phyloP scores from a whole-genome alignment of 179 eudicot species.

The Carnegiea gigantea region DNA sequence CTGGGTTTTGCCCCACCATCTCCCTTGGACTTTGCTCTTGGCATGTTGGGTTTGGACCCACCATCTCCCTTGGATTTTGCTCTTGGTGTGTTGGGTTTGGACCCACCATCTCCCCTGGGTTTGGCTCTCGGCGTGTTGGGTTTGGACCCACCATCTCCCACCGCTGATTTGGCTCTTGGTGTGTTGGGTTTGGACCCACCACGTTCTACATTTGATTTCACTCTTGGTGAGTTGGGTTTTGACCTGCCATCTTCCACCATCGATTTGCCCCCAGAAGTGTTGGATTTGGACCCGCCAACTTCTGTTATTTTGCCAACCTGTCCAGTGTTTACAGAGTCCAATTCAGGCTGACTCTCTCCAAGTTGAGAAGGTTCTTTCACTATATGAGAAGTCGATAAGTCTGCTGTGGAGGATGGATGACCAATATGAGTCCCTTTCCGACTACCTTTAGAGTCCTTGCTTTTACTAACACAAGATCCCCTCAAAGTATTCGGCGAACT shows the following conservation, averaged over 20 bases:
- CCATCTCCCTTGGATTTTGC: slow-evolving; percentile 27
- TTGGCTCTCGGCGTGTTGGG: slow-evolving; percentile 27
- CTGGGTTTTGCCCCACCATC: slow-evolving; percentile 26
- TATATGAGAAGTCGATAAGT: too few species aligned
- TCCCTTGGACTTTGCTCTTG: slow-evolving; percentile 30
- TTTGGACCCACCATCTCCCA: slow-evolving; percentile 25
- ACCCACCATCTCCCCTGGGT: slow-evolving; percentile 11
- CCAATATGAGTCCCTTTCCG: slow-evolving; percentile 4
- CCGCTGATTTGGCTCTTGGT: slow-evolving; percentile 31
- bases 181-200: slow-evolving; percentile 17
- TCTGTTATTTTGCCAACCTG: slow-evolving; percentile 10
- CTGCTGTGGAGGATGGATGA: not conserved
- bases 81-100: slow-evolving; percentile 27
- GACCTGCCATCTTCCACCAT: slow-evolving; percentile 14
- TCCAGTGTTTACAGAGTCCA: slow-evolving; percentile 10
- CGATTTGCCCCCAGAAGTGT: slow-evolving; percentile 28
- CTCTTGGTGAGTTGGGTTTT: slow-evolving; percentile 26
- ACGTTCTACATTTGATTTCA: slow-evolving; percentile 26
- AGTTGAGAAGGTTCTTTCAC: slow-evolving; percentile 18
- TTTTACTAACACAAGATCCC: slow-evolving; percentile 23
- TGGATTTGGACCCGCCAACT: slow-evolving; percentile 23
- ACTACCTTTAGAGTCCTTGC: slow-evolving; percentile 21
- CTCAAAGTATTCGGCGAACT: slow-evolving; percentile 10
- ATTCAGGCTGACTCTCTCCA: slow-evolving; percentile 18
- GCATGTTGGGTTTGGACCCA: slow-evolving; percentile 18